These are phyloP conservation scores for Pontederia crassipes DNA, from an alignment of 176 grass and related monocot genomes.

Conservation along the genomic window DNA sequence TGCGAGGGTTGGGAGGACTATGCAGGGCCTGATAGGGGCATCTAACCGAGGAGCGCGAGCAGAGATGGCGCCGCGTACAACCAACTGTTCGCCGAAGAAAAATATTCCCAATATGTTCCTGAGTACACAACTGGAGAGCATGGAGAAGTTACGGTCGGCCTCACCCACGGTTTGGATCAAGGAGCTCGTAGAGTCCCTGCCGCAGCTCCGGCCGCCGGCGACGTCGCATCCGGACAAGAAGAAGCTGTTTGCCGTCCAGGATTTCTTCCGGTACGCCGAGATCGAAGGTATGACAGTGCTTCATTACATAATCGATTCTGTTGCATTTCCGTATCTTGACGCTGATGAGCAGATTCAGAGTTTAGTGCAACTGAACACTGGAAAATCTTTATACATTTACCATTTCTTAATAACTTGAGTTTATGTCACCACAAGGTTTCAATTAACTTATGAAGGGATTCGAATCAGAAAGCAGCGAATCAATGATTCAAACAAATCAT, in stretches of 20 bases:
- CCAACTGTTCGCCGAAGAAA: conserved; percentile 20
- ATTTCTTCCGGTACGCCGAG: conserved; percentile 90
- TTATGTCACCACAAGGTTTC: no score
- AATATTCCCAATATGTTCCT: conserved; percentile 40
- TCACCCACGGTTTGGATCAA: conserved; percentile 53
- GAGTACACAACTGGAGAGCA: conserved; percentile 63
- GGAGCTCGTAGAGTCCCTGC: conserved; percentile 61
- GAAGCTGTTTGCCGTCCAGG: conserved; percentile 88
- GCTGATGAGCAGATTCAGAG: no score
- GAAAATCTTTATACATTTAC: no score
- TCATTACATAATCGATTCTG: no score
- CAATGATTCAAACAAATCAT: neutral
- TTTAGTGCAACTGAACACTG: no score
- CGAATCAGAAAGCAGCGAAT: no score
- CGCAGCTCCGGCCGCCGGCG: conserved; percentile 43
- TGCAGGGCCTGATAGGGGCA: conserved; percentile 17
- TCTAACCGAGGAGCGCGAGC: neutral
- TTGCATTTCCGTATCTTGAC: no score
- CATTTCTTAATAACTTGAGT: no score
- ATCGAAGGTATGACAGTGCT: conserved; percentile 43
- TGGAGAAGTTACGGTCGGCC: conserved; percentile 67
- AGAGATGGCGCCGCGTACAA: conserved; percentile 22
- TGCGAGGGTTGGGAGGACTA: conserved; percentile 48
- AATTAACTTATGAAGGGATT: no score
- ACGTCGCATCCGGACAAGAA: conserved; percentile 85